Percentiles rank a stretch among this genome's conserved stretches.
Conservation (phyloP, 768 basidiomycete genomes). For the Myochromella boudieri region DNA sequence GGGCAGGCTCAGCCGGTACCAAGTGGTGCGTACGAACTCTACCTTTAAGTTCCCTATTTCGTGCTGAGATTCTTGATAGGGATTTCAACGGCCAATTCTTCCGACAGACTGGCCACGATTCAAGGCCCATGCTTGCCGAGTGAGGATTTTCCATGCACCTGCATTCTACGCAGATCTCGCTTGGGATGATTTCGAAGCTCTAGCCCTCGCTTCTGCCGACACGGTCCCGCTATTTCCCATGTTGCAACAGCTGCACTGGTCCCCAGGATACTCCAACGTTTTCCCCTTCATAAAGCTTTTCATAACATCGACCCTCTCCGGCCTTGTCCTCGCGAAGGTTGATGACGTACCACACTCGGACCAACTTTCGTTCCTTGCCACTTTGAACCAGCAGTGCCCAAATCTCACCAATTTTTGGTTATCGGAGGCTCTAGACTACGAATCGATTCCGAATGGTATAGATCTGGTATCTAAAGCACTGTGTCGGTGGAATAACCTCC, state of each 20-base stretch:
- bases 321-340: not conserved
- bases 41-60: not conserved
- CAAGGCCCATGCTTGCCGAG: not conserved
- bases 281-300: not conserved
- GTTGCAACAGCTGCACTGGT: not conserved
- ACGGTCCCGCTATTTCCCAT: not conserved
- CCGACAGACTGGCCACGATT: conserved; percentile 3
- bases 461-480: not conserved
- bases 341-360: too few species aligned
- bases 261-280: not conserved
- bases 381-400: not conserved
- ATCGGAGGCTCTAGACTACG: not conserved
- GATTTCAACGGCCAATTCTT: not conserved
- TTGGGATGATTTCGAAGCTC: not conserved
- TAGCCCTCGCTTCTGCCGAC: not conserved
- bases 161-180: not conserved
- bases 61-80: not conserved
- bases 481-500: not conserved
- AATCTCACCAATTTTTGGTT: not conserved
- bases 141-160: not conserved
- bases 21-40: not conserved
- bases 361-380: not conserved
- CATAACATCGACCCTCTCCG: not conserved
- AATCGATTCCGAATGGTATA: not conserved
- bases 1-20: not conserved